Evolutionary conservation across 2,329 filamentous ascomycete genomes (phyloP).

Genomic region (Colletotrichum zoysiae): DNA sequence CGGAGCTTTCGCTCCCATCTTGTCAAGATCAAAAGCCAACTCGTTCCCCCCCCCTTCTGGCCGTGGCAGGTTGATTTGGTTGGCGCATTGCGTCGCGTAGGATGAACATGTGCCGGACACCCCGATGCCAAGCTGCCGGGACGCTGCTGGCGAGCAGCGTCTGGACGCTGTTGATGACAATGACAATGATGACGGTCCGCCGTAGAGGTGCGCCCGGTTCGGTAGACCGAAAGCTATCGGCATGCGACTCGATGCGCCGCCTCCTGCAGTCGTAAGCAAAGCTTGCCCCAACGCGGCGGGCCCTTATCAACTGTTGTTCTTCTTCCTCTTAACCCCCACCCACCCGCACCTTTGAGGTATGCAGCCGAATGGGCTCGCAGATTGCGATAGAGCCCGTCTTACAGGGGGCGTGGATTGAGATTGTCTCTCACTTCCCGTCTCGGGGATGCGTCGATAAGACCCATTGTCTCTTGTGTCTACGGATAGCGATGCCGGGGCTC

Average conservation of each 20-base stretch:
- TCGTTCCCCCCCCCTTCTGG: background rate
- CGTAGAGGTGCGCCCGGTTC: background rate
- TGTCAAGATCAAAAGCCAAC: background rate
- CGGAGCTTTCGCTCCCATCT: background rate
- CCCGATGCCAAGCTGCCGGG: slow-evolving; percentile 16
- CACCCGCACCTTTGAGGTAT: background rate
- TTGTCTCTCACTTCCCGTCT: background rate
- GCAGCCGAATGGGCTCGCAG: background rate
- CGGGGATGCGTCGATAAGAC: slow-evolving; percentile 2
- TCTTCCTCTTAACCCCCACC: background rate
- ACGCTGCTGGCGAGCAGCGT: background rate
- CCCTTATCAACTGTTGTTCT: background rate
- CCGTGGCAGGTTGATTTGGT: background rate
- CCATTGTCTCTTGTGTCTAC: background rate
- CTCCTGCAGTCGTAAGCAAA: background rate
- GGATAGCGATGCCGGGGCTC: background rate
- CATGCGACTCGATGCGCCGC: background rate
- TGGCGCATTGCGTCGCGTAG: slow-evolving; percentile 4
- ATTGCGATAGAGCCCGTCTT: background rate
- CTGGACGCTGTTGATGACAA: slow-evolving; percentile 1
- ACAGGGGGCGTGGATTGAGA: background rate
- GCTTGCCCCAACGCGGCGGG: background rate
- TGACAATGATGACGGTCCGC: background rate
- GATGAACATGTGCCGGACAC: slow-evolving; percentile 6
- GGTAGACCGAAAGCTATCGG: slow-evolving; percentile 7